These are phyloP conservation scores for Penicillium pulvis DNA, from an alignment of 495 filamentous ascomycete species.

Conservation along the genomic window DNA sequence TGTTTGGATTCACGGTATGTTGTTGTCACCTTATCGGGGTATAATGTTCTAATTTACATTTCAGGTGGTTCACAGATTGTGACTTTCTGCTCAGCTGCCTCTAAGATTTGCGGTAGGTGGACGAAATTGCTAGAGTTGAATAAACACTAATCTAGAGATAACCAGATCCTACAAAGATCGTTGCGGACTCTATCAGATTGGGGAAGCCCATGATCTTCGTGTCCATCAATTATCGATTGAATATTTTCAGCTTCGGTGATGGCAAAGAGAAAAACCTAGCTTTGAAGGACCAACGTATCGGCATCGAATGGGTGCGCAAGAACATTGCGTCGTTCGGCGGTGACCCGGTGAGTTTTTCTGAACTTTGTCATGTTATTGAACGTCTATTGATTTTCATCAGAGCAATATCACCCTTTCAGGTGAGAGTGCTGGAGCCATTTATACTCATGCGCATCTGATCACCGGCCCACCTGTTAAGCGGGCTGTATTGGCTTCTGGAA, in stretches of 20 bases:
- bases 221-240: conserved; percentile 65
- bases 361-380: background rate
- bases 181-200: conserved; percentile 36
- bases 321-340: conserved; percentile 65
- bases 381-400: conserved; percentile 15
- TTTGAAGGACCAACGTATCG: conserved; percentile 66
- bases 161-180: conserved; percentile 36
- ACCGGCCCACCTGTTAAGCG: conserved; percentile 40
- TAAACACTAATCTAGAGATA: background rate
- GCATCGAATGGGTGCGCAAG: conserved; percentile 60
- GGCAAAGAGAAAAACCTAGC: conserved; percentile 57
- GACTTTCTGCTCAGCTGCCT: conserved; percentile 45
- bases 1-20: conserved; percentile 47
- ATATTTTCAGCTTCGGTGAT: conserved; percentile 65
- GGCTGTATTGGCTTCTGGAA: conserved; percentile 40
- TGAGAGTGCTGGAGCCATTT: conserved; percentile 44
- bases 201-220: conserved; percentile 59
- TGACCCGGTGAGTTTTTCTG: conserved; percentile 45
- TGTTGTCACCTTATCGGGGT: background rate
- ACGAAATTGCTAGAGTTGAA: background rate
- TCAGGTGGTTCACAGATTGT: conserved; percentile 42
- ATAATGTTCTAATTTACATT: background rate
- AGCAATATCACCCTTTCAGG: conserved; percentile 40
- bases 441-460: conserved; percentile 42
- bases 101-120: conserved; percentile 42